Evolutionary conservation across 108 stramenopile genomes (phyloP), one percentile per base, ranked within the genome.

Genomic region (Nitzschia sp.): DNA sequence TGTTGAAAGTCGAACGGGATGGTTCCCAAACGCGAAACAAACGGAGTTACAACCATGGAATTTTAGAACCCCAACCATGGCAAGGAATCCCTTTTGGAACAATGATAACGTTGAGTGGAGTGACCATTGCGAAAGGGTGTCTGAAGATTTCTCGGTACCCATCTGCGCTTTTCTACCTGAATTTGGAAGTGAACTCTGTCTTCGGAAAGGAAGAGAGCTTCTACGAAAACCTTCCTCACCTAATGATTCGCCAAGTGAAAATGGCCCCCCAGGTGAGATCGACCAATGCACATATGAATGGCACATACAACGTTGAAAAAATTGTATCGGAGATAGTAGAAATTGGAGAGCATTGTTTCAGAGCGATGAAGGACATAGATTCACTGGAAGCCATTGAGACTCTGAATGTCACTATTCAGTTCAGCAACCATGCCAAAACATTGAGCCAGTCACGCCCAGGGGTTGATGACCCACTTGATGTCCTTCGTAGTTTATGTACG

Each of bases 31-130:
- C 56, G 51, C 21, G 14, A 21, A 43, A 12, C 69, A 68, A 52
- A 50, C 39, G 17, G 40, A 53, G 57, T 9, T 56, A 70, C 57
- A 62, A 74, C 56, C 40, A 64, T 38, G 50, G 55, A 20, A 40
- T 77, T 22, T 65, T 57, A 21, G 26, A 38, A 25, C 20, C 37
- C 3, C 41, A 26, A 20, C 58, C 65, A 50, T 93, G 88, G 91
- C 53, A 75, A 65, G 91, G 91, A 17, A 34, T 89, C 29, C 82
- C 86, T 37, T 89, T 72, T 65, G 89, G 92, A 11, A 63, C 81
- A 51, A 86, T 85, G 19, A 50, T 93, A 19, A 65, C 70, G 0
- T 59, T 93, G 22, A 76, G 81, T 60, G 92, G 92, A 20, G 63
- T 83, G 17, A 62, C 73, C 51, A 72, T 91, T 37, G 88, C 86